Conservation (phyloP, 108 stramenopile genomes). For the Schizochytrium sp. region DNA sequence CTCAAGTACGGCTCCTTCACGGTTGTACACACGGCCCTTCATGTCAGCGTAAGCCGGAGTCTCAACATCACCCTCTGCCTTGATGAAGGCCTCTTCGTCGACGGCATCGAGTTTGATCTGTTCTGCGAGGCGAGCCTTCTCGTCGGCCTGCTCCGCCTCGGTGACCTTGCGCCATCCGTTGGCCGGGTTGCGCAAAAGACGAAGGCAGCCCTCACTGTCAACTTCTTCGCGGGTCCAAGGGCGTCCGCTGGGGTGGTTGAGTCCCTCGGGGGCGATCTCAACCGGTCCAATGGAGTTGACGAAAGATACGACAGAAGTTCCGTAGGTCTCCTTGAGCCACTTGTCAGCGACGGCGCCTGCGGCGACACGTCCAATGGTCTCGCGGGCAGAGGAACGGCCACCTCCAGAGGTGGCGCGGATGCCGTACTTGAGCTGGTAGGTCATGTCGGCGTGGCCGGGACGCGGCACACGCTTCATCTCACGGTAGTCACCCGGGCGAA, state of each 20-base stretch:
- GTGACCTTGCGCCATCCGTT: neutral
- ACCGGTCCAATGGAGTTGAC: conserved; percentile 51
- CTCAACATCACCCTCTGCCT: neutral
- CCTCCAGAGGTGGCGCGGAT: conserved; percentile 97
- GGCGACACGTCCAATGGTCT: conserved; percentile 98
- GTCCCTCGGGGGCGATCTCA: neutral
- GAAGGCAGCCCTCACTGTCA: conserved; percentile 19
- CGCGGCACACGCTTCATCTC: conserved; percentile 96
- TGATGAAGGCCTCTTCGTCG: conserved; percentile 56
- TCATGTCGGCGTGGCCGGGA: conserved; percentile 96
- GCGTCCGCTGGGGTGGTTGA: neutral
- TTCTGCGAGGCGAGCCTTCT: neutral
- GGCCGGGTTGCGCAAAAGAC: conserved; percentile 54
- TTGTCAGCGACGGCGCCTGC: conserved; percentile 97
- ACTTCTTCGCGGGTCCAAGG: conserved; percentile 61
- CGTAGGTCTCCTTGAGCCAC: conserved; percentile 77
- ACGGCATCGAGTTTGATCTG: conserved; percentile 13
- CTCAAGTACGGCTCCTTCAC: neutral
- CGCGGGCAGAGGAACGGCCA: conserved; percentile 92
- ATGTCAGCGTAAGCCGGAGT: conserved; percentile 9
- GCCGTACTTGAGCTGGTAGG: conserved; percentile 98
- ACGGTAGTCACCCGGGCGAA: conserved; percentile 88
- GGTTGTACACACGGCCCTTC: neutral
- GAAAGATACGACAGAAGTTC: conserved; percentile 53
- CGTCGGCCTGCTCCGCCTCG: conserved; percentile 37